Evolutionary conservation across 768 basidiomycete genomes (phyloP).

Genomic region (Hortiboletus campestris): DNA sequence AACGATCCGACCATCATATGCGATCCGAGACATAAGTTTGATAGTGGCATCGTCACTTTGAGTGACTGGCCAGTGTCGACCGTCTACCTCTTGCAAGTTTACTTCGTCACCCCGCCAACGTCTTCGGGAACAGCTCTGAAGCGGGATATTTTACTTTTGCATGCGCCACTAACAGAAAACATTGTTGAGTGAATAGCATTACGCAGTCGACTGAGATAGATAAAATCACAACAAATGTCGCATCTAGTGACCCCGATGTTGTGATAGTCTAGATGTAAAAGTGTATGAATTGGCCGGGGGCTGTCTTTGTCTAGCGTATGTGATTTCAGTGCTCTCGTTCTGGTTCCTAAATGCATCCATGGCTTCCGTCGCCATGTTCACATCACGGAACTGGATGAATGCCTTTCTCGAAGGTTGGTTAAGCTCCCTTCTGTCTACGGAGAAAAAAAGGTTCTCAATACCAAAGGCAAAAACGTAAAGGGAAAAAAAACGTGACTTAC

Average conservation of each 20-base stretch:
- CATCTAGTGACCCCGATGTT: conserved; percentile 3
- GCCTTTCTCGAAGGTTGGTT: conserved; percentile 35
- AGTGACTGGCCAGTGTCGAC: too few species aligned
- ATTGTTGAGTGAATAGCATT: not conserved
- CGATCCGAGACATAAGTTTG: too few species aligned
- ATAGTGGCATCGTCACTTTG: too few species aligned
- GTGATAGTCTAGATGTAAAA: conserved; percentile 24
- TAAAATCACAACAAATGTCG: not conserved
- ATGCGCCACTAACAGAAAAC: not conserved
- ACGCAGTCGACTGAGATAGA: not conserved
- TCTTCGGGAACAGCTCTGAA: not conserved
- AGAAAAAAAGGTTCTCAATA: conserved; percentile 8
- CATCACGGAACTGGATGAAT: conserved; percentile 53
- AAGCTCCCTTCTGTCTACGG: conserved; percentile 34
- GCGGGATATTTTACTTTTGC: conserved; percentile 1
- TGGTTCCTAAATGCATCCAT: conserved; percentile 38
- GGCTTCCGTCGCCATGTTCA: conserved; percentile 48
- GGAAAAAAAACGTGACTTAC: conserved; percentile 12
- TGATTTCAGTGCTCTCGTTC: conserved; percentile 2
- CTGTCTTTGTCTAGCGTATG: conserved; percentile 21
- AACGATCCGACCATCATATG: too few species aligned
- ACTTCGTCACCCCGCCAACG: not conserved
- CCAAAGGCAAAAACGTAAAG: not conserved
- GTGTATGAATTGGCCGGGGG: not conserved
- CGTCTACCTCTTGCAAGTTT: too few species aligned